phyloP scores from a whole-genome alignment of 1,284 basidiomycete genomes.

The Ustilago nuda region DNA sequence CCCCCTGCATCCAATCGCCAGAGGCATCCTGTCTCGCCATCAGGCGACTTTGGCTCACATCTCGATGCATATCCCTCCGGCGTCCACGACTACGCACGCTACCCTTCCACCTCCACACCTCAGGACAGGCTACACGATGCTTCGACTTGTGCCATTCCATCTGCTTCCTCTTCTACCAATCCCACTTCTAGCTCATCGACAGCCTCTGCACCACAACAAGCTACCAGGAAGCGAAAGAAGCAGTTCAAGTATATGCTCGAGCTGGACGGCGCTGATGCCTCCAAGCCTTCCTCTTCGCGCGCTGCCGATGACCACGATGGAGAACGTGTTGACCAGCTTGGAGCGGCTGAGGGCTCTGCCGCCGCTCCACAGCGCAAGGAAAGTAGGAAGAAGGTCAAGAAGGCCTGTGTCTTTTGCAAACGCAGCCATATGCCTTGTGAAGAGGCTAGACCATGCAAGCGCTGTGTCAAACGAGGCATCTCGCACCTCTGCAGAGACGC shows the following conservation, averaged over 20 bases:
- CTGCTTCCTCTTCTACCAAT: background rate
- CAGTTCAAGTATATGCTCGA: constrained; percentile 57
- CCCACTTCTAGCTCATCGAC: constrained; percentile 12
- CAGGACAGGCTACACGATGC: constrained; percentile 5
- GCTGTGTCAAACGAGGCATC: constrained; percentile 51
- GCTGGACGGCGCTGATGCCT: constrained; percentile 7
- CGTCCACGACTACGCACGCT: constrained; percentile 3
- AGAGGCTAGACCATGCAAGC: constrained; percentile 42
- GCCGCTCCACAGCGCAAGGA: constrained; percentile 27
- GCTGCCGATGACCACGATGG: constrained; percentile 22
- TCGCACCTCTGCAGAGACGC: constrained; percentile 50
- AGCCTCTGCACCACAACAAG: background rate
- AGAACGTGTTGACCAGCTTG: constrained; percentile 8
- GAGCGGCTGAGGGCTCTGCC: background rate
- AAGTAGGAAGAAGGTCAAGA: constrained; percentile 51
- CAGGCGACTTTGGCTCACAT: constrained; percentile 1
- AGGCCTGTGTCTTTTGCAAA: constrained; percentile 55
- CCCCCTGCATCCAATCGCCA: constrained; percentile 1
- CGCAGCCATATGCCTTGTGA: constrained; percentile 55
- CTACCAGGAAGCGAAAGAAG: constrained; percentile 44
- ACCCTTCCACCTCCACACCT: background rate
- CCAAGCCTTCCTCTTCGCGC: constrained; percentile 6
- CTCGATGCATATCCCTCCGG: constrained; percentile 9
- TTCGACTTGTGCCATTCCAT: background rate
- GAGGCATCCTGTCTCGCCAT: constrained; percentile 8